Percentiles rank a stretch among this genome's conserved stretches.
Conservation (phyloP, 1,284 basidiomycete species). For the Sporisorium graminicola region DNA sequence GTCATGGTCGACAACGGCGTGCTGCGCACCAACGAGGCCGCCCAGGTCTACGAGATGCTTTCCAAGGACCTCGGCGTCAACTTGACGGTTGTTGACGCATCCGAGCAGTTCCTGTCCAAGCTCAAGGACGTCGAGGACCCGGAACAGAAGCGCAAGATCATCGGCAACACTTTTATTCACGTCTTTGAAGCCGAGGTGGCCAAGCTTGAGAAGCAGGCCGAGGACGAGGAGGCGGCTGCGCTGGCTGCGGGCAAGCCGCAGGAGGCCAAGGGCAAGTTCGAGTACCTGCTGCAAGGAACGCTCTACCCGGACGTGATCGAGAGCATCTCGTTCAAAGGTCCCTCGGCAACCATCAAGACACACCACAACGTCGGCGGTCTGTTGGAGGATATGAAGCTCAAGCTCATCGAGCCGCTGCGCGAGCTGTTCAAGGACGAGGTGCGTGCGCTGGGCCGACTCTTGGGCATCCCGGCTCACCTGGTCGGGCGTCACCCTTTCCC, state of each 20-base stretch:
- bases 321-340: slow-evolving; percentile 99
- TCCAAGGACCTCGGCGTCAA: slow-evolving; percentile 94
- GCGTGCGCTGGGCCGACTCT: slow-evolving; percentile 87
- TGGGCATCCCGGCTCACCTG: slow-evolving; percentile 90
- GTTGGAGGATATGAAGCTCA: slow-evolving; percentile 97
- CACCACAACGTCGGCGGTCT: slow-evolving; percentile 99
- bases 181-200: slow-evolving; percentile 94
- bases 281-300: slow-evolving; percentile 98
- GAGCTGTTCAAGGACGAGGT: slow-evolving; percentile 99
- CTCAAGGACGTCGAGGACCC: slow-evolving; percentile 94
- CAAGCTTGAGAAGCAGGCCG: slow-evolving; percentile 87
- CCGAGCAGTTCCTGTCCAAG: slow-evolving; percentile 89
- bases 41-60: slow-evolving; percentile 95
- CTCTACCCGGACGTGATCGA: slow-evolving; percentile 99
- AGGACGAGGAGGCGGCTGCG: slow-evolving; percentile 76
- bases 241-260: slow-evolving; percentile 72
- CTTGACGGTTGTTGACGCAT: slow-evolving; percentile 94
- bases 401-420: slow-evolving; percentile 95
- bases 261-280: slow-evolving; percentile 79
- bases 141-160: slow-evolving; percentile 97
- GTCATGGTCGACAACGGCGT: slow-evolving; percentile 99
- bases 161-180: slow-evolving; percentile 99
- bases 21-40: slow-evolving; percentile 88
- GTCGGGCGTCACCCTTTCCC: slow-evolving; percentile 99
- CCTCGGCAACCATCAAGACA: slow-evolving; percentile 98